Conservation (phyloP, 305 asterid genomes). For the Euphrasia arctica region DNA sequence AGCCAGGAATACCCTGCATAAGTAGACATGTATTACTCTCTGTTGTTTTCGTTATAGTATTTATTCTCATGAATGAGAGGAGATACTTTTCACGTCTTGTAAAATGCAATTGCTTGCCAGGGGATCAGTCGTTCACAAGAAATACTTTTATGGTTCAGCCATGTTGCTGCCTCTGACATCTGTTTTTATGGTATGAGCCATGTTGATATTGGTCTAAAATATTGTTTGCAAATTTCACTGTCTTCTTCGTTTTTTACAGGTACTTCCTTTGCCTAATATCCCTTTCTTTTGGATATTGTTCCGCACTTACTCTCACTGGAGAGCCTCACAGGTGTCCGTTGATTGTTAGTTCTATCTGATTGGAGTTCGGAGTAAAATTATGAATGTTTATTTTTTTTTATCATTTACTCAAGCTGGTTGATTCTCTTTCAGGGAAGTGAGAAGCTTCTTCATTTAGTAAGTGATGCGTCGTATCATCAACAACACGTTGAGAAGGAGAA, state of each 20-base stretch:
- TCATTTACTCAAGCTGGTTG: not conserved
- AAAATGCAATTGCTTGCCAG: constrained; percentile 28
- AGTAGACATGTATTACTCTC: too few relatives aligned
- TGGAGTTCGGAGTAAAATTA: not conserved
- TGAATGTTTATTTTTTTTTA: not conserved
- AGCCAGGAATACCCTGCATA: too few relatives aligned
- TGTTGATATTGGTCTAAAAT: constrained; percentile 11
- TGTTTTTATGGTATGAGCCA: constrained; percentile 59
- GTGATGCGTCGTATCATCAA: not conserved
- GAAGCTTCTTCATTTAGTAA: not conserved
- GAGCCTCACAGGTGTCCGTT: constrained; percentile 77
- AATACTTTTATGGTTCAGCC: constrained; percentile 79
- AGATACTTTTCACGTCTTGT: too few relatives aligned
- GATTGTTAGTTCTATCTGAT: not conserved
- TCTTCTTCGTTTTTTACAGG: constrained; percentile 35
- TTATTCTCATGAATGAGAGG: not conserved
- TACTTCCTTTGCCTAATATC: constrained; percentile 94
- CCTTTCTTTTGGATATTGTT: constrained; percentile 96
- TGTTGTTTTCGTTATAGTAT: not conserved
- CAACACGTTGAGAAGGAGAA: not conserved
- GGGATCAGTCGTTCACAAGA: constrained; percentile 84
- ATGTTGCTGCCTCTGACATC: constrained; percentile 76
- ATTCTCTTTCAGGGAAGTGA: not conserved
- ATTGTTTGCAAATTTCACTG: not conserved
- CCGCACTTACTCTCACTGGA: constrained; percentile 97